Conservation (phyloP, 176 grass and related monocot genomes). For the Melocanna baccifera region DNA sequence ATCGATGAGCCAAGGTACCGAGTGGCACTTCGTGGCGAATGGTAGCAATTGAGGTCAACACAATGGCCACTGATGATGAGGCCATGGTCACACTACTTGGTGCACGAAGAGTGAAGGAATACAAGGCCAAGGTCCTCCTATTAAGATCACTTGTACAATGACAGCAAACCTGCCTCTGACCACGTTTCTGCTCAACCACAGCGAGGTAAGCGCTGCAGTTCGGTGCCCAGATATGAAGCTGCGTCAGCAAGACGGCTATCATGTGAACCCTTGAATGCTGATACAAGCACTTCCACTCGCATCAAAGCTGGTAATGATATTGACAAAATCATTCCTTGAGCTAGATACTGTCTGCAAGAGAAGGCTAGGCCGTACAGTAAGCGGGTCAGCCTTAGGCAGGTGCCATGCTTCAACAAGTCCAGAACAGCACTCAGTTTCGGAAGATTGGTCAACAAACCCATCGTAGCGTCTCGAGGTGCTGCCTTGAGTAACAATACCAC, state of each 20-base stretch:
- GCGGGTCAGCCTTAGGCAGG: constrained; percentile 46
- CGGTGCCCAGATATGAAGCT: constrained; percentile 48
- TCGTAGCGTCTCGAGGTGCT: constrained; percentile 75
- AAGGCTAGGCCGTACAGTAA: constrained; percentile 82
- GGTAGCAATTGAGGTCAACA: neutral
- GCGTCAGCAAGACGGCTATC: constrained; percentile 59
- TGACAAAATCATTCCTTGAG: constrained; percentile 90
- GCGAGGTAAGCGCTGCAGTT: constrained; percentile 82
- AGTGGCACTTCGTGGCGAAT: neutral
- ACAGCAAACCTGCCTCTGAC: neutral
- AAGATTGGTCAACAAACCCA: constrained; percentile 78
- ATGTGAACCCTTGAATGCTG: constrained; percentile 56
- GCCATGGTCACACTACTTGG: constrained; percentile 10
- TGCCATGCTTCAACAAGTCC: constrained; percentile 55
- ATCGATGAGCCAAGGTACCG: neutral
- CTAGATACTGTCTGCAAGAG: constrained; percentile 78
- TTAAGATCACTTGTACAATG: constrained; percentile 7
- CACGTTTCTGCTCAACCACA: constrained; percentile 51
- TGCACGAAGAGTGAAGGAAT: neutral
- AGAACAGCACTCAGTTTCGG: constrained; percentile 57
- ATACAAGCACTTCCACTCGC: constrained; percentile 69
- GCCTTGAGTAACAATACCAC: constrained; percentile 70
- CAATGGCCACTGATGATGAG: constrained; percentile 10
- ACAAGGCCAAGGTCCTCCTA: neutral
- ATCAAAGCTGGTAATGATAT: constrained; percentile 66